Evolutionary conservation across 2,329 filamentous ascomycete species (phyloP).

Genomic region (Curvularia spicifera): DNA sequence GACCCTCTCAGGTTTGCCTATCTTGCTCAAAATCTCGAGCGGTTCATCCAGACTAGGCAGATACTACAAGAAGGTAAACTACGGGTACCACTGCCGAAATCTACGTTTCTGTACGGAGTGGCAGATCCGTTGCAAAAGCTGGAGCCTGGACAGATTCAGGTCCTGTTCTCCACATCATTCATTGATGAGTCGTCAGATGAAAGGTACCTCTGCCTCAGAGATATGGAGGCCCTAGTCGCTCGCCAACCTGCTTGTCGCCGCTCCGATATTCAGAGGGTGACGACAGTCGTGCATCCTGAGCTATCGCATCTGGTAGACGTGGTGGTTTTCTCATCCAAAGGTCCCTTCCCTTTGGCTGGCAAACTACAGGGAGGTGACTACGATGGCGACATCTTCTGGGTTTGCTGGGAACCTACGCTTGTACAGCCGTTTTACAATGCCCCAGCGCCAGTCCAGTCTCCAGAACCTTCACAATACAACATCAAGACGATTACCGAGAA

Average conservation of each 20-base stretch:
- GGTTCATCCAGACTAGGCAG: slow-evolving; percentile 61
- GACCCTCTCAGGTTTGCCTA: slow-evolving; percentile 56
- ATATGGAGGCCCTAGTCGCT: slow-evolving; percentile 69
- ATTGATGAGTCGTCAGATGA: slow-evolving; percentile 60
- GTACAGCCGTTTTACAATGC: slow-evolving; percentile 72
- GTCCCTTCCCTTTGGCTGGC: slow-evolving; percentile 67
- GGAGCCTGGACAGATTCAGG: slow-evolving; percentile 69
- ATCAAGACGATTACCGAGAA: slow-evolving; percentile 58
- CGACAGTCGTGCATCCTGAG: slow-evolving; percentile 60
- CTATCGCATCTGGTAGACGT: slow-evolving; percentile 76
- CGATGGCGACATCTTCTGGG: slow-evolving; percentile 78
- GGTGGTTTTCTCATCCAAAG: slow-evolving; percentile 74
- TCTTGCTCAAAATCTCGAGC: slow-evolving; percentile 57
- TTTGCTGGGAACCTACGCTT: slow-evolving; percentile 73
- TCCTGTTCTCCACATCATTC: slow-evolving; percentile 71
- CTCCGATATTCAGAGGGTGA: slow-evolving; percentile 72
- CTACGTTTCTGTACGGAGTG: slow-evolving; percentile 70
- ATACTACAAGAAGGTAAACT: slow-evolving; percentile 62
- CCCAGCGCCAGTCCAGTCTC: slow-evolving; percentile 53
- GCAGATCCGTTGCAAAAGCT: slow-evolving; percentile 69
- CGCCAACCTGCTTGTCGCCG: slow-evolving; percentile 72
- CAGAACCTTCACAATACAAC: slow-evolving; percentile 58
- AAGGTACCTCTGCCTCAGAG: slow-evolving; percentile 61
- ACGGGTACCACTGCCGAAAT: slow-evolving; percentile 66
- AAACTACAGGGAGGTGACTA: slow-evolving; percentile 81